Percentiles rank a stretch among this genome's conserved stretches.
phyloP scores from a whole-genome alignment of 768 basidiomycete species.

The Lyophyllum shimeji region DNA sequence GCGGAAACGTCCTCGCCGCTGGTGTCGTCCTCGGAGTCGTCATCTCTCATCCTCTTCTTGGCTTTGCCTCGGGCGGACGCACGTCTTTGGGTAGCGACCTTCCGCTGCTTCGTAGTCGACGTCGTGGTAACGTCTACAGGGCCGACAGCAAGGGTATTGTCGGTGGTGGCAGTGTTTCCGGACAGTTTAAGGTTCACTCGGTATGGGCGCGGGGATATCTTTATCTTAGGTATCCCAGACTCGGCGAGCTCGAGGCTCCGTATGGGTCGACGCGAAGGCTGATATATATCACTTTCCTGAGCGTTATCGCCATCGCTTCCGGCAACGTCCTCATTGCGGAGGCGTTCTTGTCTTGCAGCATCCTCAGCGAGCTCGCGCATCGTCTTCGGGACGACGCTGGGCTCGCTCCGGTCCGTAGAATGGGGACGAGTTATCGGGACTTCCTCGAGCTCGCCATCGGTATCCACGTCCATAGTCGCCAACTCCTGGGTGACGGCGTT shows the following conservation, averaged over 20 bases:
- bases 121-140: constrained; percentile 5
- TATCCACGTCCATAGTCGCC: constrained; percentile 35
- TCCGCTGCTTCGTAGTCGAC: neutral
- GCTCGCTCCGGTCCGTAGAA: neutral
- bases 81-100: no score
- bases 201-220: constrained; percentile 5
- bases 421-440: neutral
- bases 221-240: constrained; percentile 2
- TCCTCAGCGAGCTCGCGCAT: constrained; percentile 67
- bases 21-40: constrained; percentile 16
- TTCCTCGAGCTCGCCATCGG: constrained; percentile 30
- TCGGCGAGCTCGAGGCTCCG: neutral
- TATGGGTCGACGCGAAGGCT: neutral
- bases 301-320: constrained; percentile 4
- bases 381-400: constrained; percentile 43
- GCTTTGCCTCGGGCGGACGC: constrained; percentile 12
- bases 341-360: constrained; percentile 21
- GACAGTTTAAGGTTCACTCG: constrained; percentile 8
- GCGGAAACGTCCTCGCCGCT: constrained; percentile 11
- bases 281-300: constrained; percentile 7
- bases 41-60: constrained; percentile 17
- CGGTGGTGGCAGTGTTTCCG: constrained; percentile 1
- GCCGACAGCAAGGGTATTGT: neutral
- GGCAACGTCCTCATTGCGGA: constrained; percentile 3
- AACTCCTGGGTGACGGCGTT: constrained; percentile 36